Conservation (phyloP, 192 early-diverging fungal genomes). For the Paraglomus occultum region DNA sequence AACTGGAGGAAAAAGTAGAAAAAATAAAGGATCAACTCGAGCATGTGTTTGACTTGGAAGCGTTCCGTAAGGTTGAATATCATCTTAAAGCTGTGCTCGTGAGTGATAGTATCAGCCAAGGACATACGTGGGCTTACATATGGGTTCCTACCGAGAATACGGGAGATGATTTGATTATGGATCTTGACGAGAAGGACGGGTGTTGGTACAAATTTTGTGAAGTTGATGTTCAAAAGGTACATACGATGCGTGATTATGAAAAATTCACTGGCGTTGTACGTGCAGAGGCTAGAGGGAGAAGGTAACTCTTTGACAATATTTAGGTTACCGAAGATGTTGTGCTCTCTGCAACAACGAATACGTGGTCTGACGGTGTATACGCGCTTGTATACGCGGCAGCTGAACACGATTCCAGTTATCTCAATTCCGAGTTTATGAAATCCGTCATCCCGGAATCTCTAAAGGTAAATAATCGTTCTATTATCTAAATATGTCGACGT, state of each 20-base stretch:
- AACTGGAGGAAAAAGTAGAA: slow-evolving; percentile 9
- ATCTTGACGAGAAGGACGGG: background rate
- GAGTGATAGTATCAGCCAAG: slow-evolving; percentile 34
- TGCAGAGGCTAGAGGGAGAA: too few relatives aligned
- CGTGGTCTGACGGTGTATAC: background rate
- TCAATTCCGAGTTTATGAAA: too few relatives aligned
- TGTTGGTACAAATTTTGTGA: slow-evolving; percentile 4
- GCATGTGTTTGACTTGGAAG: slow-evolving; percentile 24
- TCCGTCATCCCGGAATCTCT: too few relatives aligned
- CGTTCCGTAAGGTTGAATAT: slow-evolving; percentile 30
- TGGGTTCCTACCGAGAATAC: slow-evolving; percentile 9
- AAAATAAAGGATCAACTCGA: background rate
- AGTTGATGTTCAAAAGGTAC: background rate
- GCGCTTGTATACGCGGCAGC: background rate
- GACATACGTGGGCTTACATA: slow-evolving; percentile 42
- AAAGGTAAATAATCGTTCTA: too few relatives aligned
- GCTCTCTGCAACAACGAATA: background rate
- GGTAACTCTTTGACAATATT: background rate
- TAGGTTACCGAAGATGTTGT: background rate
- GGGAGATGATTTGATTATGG: background rate
- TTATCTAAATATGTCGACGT: too few relatives aligned
- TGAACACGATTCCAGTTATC: too few relatives aligned
- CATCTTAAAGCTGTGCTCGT: slow-evolving; percentile 34
- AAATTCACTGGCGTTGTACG: background rate
- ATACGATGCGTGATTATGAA: background rate